Base-by-base conservation (phyloP, 2,329 filamentous ascomycete genomes). In the Alternaria novae-zelandiae region DNA sequence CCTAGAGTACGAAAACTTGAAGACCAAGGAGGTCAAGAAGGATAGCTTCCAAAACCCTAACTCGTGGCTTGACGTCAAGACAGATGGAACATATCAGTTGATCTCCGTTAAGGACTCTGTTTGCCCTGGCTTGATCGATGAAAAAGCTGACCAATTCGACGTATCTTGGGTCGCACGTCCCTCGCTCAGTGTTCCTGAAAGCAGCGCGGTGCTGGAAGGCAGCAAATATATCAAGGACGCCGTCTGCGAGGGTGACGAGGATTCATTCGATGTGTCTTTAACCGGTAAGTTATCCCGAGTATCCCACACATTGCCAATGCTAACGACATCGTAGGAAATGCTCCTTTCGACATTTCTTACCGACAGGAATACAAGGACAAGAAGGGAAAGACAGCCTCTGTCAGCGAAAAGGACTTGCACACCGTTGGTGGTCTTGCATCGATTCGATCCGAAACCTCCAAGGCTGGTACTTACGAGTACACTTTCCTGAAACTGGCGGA, bases 221-320 rank as follows among this genome's bases (percentile, higher is more conserved):
- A 83, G 84, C 26, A 84, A 85, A 32, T 91, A 90, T 75, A 78
- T 89, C 70, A 96, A 96, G 80, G 87, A 89, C 45, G 90, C 94
- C 64, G 90, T 99, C 28, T 99, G 96, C 75, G 94, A 99, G 82
- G 95, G 95, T 28, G 95, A 98, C 65, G 91, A 97, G 74, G 95
- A 97, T 78, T 89, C 90, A 4, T 89, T 97, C 59, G 94, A 97
- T 74, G 83, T 99, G 57, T 86, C 87, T 46, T 86, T 99, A 65
- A 87, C 87, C 77, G 95, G 93, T 88, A 87, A 81, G 85, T 76
- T 45, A 43, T 54, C 20, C 32, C 6, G 47, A 11, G 15, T 17
- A 41, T 36, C 6, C n/a, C 47, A 32, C 56, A 26, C 41, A 41
- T 55, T 59, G 13, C 15, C 15, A 28, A 41, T 46, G 54, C 69